Conservation (phyloP, 1,139 yeast species). For the Yamadazyma trypodendri region DNA sequence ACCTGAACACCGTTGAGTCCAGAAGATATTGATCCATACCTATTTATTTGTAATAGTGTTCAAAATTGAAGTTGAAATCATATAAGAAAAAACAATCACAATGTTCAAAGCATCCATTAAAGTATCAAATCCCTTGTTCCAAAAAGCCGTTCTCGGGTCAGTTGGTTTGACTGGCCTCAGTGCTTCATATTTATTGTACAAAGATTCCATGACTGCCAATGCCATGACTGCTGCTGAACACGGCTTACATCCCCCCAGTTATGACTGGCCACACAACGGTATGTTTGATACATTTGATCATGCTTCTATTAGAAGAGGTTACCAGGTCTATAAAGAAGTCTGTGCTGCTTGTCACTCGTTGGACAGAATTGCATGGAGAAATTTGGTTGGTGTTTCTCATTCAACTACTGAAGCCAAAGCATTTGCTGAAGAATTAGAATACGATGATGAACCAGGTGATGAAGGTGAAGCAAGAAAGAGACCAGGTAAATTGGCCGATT, state of each 20-base stretch:
- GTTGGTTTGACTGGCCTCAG: slow-evolving; percentile 68
- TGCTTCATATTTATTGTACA: slow-evolving; percentile 74
- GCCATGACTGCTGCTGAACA: slow-evolving; percentile 99
- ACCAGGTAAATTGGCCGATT: slow-evolving; percentile 96
- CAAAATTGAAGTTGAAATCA: neutral
- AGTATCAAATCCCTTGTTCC: slow-evolving; percentile 42
- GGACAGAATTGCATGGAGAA: slow-evolving; percentile 98
- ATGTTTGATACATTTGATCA: slow-evolving; percentile 93
- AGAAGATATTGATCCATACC: neutral
- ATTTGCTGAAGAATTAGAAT: slow-evolving; percentile 95
- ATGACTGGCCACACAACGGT: slow-evolving; percentile 92
- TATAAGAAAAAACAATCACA: slow-evolving; percentile 1
- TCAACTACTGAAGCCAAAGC: slow-evolving; percentile 87
- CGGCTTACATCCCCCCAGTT: slow-evolving; percentile 94
- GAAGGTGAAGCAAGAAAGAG: slow-evolving; percentile 98
- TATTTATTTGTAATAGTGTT: neutral
- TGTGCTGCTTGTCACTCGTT: slow-evolving; percentile 99
- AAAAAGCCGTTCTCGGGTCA: slow-evolving; percentile 60
- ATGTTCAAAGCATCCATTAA: slow-evolving; percentile 27
- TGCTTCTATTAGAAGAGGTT: slow-evolving; percentile 97
- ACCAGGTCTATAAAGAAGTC: slow-evolving; percentile 97
- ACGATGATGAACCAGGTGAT: slow-evolving; percentile 99
- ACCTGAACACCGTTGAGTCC: neutral
- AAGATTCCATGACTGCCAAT: slow-evolving; percentile 77
- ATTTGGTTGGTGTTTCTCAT: slow-evolving; percentile 95